Percentiles rank a stretch among this genome's conserved stretches.
phyloP scores from a whole-genome alignment of 148 eudicot species.

The Talinum fruticosum region DNA sequence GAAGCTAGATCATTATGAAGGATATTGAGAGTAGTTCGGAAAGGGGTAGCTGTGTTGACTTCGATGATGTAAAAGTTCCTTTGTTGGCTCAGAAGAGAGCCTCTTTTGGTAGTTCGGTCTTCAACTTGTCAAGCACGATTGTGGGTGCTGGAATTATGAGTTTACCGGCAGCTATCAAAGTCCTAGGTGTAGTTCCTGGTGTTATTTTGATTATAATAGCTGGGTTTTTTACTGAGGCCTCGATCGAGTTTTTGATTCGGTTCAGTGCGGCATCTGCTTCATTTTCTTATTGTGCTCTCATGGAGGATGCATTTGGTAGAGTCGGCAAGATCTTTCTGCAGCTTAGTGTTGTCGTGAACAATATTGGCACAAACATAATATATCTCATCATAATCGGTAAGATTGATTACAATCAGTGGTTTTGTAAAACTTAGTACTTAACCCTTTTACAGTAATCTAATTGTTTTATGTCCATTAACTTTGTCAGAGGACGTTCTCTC shows the following conservation, averaged over 20 bases:
- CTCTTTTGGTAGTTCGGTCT: conserved; percentile 71
- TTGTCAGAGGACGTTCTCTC: conserved; percentile 65
- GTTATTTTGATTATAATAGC: conserved; percentile 48
- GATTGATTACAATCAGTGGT: not conserved
- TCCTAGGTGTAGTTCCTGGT: conserved; percentile 65
- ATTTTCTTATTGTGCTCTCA: conserved; percentile 61
- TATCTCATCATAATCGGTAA: conserved; percentile 78
- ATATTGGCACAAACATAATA: conserved; percentile 62
- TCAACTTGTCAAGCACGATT: conserved; percentile 69
- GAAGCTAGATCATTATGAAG: conserved; percentile 12
- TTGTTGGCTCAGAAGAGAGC: conserved; percentile 59
- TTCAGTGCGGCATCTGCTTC: conserved; percentile 52
- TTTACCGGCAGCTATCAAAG: conserved; percentile 78
- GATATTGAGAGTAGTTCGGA: conserved; percentile 27
- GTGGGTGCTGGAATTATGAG: conserved; percentile 95
- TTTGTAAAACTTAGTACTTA: not conserved
- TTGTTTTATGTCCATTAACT: not conserved
- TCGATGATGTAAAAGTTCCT: conserved; percentile 42
- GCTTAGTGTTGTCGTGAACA: conserved; percentile 59
- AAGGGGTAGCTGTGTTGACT: conserved; percentile 31
- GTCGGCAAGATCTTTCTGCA: conserved; percentile 55
- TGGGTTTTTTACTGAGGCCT: conserved; percentile 67
- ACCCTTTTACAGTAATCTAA: not conserved
- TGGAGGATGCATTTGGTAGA: conserved; percentile 78
- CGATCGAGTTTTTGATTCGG: conserved; percentile 64